A percentile compares a stretch with the other conserved stretches of the same genome.
Conservation (phyloP, 805 yeast genomes). For the Candida alai region DNA sequence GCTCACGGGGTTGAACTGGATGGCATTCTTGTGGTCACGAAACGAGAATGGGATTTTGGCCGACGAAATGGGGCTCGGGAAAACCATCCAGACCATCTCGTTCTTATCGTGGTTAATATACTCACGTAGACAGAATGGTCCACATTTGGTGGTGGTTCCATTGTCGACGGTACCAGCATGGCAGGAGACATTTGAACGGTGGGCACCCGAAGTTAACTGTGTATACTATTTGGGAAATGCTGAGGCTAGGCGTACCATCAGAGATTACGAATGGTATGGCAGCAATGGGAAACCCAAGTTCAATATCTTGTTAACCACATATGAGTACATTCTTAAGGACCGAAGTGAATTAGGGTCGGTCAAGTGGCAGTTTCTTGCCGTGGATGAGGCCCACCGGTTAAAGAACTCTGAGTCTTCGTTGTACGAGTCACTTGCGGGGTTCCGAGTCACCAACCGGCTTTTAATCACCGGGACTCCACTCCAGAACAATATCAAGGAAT, state of each 20-base stretch:
- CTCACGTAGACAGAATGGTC: slow-evolving; percentile 96
- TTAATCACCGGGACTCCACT: slow-evolving; percentile 97
- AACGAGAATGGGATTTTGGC: slow-evolving; percentile 97
- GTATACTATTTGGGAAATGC: slow-evolving; percentile 92
- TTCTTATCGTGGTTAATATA: slow-evolving; percentile 92
- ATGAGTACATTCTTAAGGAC: slow-evolving; percentile 93
- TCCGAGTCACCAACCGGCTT: slow-evolving; percentile 78
- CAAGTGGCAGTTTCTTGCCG: slow-evolving; percentile 95
- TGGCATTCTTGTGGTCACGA: slow-evolving; percentile 98
- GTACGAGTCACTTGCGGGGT: slow-evolving; percentile 80
- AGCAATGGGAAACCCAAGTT: slow-evolving; percentile 74
- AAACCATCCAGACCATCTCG: slow-evolving; percentile 94
- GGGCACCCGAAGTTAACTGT: slow-evolving; percentile 96
- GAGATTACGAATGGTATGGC: slow-evolving; percentile 79
- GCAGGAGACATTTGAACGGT: slow-evolving; percentile 97
- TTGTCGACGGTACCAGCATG: slow-evolving; percentile 95
- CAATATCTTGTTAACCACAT: slow-evolving; percentile 89
- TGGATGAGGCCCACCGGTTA: slow-evolving; percentile 96
- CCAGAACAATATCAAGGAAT: slow-evolving; percentile 91
- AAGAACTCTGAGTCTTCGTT: slow-evolving; percentile 92
- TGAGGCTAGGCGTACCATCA: slow-evolving; percentile 72
- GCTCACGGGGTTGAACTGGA: slow-evolving; percentile 97
- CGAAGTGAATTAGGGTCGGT: slow-evolving; percentile 72
- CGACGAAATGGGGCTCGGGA: slow-evolving; percentile 98
- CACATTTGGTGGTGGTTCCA: slow-evolving; percentile 95